Evolutionary conservation across 805 yeast genomes (phyloP), one percentile per base, ranked within the genome.

Genomic region (Kuraishia capsulata): DNA sequence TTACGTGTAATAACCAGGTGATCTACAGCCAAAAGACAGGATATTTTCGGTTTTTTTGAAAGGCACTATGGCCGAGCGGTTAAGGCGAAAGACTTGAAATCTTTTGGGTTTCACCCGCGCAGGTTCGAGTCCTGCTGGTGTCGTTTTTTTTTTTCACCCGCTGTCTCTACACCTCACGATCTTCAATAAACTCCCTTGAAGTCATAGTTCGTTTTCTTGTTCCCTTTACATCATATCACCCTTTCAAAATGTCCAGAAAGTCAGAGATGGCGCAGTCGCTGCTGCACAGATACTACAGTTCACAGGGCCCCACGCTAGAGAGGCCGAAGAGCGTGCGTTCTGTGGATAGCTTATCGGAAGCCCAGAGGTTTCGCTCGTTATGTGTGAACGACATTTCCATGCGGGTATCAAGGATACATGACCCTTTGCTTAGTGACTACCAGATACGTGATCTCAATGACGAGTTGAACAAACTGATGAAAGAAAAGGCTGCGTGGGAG

Each of bases 401-500:
- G 11, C 73, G 73, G 46, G 59, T 81, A 30, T 65, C 82, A 2
- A 62, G 73, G 46, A 76, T 88, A 24, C 81, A 80, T 42, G 92
- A 85, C 51, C 59, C 65, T 0, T 52, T 69, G 3, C 46, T 76
- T 18, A 68, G 73, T n/a, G 86, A 80, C 20, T 59, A 59, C 24
- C 82, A 80, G 47, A 57, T 89, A 2, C 60, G 92, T 34, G 89
- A 80, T 30, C 52, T 83, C 20, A 89, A 88, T 51, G 95, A 85
- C 46, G 73, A 73, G 34, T 56, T 86, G 39, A 87, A 86, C 50
- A 72, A 71, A 39, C 59, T 83, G 10, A 63, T 81, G 56, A 64
- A 69, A 24, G 95, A 88, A 55, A 76, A 77, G 44, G 56, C 71
- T 30, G 75, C 81, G 1, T 89, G 95, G 95, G 96, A 88, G 44